Evolutionary conservation across 176 grass and related monocot genomes (phyloP).

Genomic region (Avena sativa): DNA sequence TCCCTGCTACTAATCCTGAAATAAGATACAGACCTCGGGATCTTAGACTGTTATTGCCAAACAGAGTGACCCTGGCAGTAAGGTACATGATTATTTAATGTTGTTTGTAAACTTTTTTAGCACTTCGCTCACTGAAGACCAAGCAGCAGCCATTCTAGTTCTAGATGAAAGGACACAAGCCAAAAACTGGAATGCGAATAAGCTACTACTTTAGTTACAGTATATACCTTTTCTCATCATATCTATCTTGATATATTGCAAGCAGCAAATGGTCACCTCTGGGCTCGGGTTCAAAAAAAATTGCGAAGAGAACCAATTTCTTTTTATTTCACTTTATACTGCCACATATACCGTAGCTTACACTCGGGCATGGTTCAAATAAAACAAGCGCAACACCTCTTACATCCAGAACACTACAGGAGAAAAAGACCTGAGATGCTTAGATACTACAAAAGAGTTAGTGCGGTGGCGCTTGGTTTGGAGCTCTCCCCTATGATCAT

Average conservation of each 20-base stretch:
- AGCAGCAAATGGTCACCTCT: background rate
- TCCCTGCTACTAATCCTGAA: constrained; percentile 8
- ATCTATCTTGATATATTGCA: background rate
- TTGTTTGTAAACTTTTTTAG: no score
- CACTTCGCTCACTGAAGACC: no score
- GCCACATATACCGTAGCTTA: background rate
- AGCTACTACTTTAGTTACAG: no score
- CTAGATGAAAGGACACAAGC: no score
- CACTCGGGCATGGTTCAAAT: background rate
- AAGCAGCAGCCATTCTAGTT: no score
- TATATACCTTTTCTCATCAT: background rate
- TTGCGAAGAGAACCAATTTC: background rate
- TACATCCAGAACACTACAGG: background rate
- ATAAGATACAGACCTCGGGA: background rate
- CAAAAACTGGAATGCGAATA: no score
- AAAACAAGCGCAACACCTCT: background rate
- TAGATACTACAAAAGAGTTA: background rate
- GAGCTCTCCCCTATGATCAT: background rate
- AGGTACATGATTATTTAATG: no score
- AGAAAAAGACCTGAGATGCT: background rate
- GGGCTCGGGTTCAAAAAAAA: background rate
- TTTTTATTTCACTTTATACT: background rate
- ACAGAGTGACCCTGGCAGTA: no score
- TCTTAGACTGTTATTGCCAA: background rate
- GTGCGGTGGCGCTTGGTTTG: background rate